Conservation (phyloP, 2,329 filamentous ascomycete genomes). For the Colletotrichum chlorophyti region DNA sequence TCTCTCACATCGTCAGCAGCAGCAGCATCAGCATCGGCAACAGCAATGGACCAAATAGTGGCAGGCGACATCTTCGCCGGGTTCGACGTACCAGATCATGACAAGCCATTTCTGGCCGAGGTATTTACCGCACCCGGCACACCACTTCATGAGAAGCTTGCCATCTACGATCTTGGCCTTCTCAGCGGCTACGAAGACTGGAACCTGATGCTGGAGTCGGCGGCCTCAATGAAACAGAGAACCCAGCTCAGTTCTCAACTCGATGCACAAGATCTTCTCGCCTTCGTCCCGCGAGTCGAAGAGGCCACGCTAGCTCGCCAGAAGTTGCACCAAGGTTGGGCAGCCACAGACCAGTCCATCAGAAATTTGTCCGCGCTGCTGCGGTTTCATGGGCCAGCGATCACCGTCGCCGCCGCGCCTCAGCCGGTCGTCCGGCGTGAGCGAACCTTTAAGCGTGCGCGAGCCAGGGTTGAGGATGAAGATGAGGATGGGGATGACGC, state of each 20-base stretch:
- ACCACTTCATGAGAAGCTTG: conserved; percentile 35
- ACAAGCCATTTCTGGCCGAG: conserved; percentile 39
- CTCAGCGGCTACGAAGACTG: conserved; percentile 42
- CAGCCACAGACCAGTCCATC: conserved; percentile 40
- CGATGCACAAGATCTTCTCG: conserved; percentile 42
- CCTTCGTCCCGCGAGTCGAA: conserved; percentile 38
- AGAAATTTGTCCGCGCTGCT: conserved; percentile 15
- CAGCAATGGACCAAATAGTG: conserved; percentile 18
- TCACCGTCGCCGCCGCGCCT: not conserved
- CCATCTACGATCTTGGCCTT: conserved; percentile 39
- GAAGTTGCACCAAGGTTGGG: conserved; percentile 36
- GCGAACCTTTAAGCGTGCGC: conserved; percentile 9
- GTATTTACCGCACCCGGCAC: conserved; percentile 36
- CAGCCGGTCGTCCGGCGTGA: not conserved
- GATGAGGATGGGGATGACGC: conserved; percentile 12
- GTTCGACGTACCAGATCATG: conserved; percentile 42
- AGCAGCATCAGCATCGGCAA: not conserved
- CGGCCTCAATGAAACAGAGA: conserved; percentile 35
- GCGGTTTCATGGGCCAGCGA: conserved; percentile 13
- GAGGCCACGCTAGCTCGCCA: conserved; percentile 18
- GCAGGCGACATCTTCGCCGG: conserved; percentile 28
- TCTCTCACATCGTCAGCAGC: not conserved
- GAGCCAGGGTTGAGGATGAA: not conserved
- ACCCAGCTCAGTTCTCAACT: conserved; percentile 30
- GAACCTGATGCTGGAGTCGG: conserved; percentile 41